phyloP scores from a whole-genome alignment of 768 basidiomycete genomes.

The Auricularia sp. region DNA sequence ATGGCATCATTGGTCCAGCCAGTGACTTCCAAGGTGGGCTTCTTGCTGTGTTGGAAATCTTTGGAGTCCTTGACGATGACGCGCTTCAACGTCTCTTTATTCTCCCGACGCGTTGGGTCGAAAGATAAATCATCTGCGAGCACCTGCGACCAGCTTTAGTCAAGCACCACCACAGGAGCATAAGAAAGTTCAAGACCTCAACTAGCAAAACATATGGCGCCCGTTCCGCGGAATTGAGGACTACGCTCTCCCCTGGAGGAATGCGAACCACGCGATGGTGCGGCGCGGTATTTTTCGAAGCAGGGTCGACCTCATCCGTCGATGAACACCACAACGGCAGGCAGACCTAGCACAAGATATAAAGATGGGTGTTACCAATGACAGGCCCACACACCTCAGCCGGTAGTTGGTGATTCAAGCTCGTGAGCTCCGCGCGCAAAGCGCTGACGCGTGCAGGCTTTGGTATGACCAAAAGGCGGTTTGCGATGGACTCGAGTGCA shows the following conservation, averaged over 20 bases:
- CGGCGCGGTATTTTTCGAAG: slow-evolving; percentile 34
- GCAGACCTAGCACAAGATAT: slow-evolving; percentile 46
- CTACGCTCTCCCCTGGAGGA: slow-evolving; percentile 94
- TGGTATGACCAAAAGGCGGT: slow-evolving; percentile 83
- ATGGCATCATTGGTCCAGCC: not conserved
- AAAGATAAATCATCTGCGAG: slow-evolving; percentile 87
- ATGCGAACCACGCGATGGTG: slow-evolving; percentile 96
- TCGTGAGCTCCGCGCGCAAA: slow-evolving; percentile 90
- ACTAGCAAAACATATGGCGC: slow-evolving; percentile 89
- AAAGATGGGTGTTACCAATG: not conserved
- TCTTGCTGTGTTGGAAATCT: not conserved
- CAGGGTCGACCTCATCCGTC: slow-evolving; percentile 44
- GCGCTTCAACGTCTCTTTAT: slow-evolving; percentile 77
- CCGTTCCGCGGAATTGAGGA: slow-evolving; percentile 93
- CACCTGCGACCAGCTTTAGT: slow-evolving; percentile 26
- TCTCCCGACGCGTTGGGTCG: slow-evolving; percentile 70
- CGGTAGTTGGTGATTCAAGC: slow-evolving; percentile 90
- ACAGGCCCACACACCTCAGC: slow-evolving; percentile 62
- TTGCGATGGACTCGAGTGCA: slow-evolving; percentile 84
- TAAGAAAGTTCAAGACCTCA: slow-evolving; percentile 31
- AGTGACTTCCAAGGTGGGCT: not conserved
- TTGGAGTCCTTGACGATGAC: slow-evolving; percentile 51
- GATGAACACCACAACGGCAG: slow-evolving; percentile 74
- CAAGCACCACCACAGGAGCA: not conserved
- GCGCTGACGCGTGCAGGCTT: slow-evolving; percentile 92